phyloP scores from a whole-genome alignment of 192 early-diverging fungal genomes.

The Rhizophagus prolifer region DNA sequence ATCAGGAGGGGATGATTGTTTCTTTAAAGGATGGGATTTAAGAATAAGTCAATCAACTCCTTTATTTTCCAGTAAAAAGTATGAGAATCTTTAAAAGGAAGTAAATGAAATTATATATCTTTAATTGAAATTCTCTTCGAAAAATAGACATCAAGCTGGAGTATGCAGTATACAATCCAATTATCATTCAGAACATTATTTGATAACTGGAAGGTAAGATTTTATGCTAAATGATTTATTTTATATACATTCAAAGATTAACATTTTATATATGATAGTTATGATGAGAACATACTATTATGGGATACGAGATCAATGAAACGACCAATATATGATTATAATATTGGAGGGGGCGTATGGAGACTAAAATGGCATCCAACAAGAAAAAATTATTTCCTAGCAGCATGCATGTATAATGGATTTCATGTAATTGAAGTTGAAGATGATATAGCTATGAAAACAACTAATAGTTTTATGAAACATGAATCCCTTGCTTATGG shows the following conservation, averaged over 20 bases:
- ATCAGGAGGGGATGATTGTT: slow-evolving; percentile 81
- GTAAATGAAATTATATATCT: neutral
- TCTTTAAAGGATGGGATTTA: slow-evolving; percentile 87
- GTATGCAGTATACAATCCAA: slow-evolving; percentile 89
- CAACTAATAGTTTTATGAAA: slow-evolving; percentile 57
- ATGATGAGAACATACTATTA: slow-evolving; percentile 84
- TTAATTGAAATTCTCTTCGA: neutral
- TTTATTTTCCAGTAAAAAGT: slow-evolving; percentile 62
- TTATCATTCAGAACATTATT: slow-evolving; percentile 70
- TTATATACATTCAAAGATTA: slow-evolving; percentile 2
- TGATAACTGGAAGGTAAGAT: slow-evolving; percentile 81
- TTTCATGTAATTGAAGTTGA: slow-evolving; percentile 74
- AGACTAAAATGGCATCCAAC: slow-evolving; percentile 92
- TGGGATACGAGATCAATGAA: slow-evolving; percentile 92
- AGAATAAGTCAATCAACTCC: slow-evolving; percentile 55
- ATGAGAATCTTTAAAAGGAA: slow-evolving; percentile 14
- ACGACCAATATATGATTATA: slow-evolving; percentile 63
- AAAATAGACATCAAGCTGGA: slow-evolving; percentile 75
- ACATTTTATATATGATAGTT: slow-evolving; percentile 52
- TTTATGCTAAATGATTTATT: neutral
- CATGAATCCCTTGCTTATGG: slow-evolving; percentile 79
- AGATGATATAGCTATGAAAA: slow-evolving; percentile 31
- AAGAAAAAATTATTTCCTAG: slow-evolving; percentile 56
- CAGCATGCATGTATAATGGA: slow-evolving; percentile 91
- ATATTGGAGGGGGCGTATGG: slow-evolving; percentile 91